Base-by-base conservation (phyloP, 306 rosid genomes). In the Pyrus bretschneideri region DNA sequence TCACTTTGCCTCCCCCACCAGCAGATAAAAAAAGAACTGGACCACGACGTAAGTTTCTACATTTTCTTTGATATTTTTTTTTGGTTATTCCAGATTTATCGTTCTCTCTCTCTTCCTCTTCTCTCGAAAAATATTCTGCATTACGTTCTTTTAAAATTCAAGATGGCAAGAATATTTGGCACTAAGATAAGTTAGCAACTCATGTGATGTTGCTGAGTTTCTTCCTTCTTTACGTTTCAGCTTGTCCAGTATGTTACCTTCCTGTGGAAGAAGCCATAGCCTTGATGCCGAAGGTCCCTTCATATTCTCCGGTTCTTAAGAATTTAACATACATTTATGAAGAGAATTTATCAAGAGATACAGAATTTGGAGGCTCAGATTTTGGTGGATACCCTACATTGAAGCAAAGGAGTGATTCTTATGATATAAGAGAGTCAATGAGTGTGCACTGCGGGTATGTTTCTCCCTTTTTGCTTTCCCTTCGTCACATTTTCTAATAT, bases 231-330 rank as follows among this genome's bases (percentile, higher is more conserved):
- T 83, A 31, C 78, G 27, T 51, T 82, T 81, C 89, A 94, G 97
- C 98, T 69, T 94, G 98, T 83, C 96, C 97, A 6, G 98, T 92
- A 46, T 94, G 98, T 82, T 94, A 94, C 86, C 93, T 92, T 83
- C 92, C 97, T n/a, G 90, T 89, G 73, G 92, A 92, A 71, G 97
- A 94, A 85, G 97, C 97, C 71, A 83, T 92, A 57, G 85, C 86
- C 67, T 80, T 81, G 78, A 86, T 92, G 98, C 97, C 98, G 52
- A 83, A 76, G 46, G 81, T 71, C 19, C 91, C 98, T 22, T 94
- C 97, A 45, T 78, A 80, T 77, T 92, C 97, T 27, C 96, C 97
- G 0, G 74, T 94, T 70, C 83, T 93, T 77, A 80, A 91, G 86
- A 90, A 89, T 40, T 80, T 94, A 79, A 83, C 89, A 22, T 92